Conservation (phyloP, 2,329 filamentous ascomycete genomes). For the Penicillium janthinellum region DNA sequence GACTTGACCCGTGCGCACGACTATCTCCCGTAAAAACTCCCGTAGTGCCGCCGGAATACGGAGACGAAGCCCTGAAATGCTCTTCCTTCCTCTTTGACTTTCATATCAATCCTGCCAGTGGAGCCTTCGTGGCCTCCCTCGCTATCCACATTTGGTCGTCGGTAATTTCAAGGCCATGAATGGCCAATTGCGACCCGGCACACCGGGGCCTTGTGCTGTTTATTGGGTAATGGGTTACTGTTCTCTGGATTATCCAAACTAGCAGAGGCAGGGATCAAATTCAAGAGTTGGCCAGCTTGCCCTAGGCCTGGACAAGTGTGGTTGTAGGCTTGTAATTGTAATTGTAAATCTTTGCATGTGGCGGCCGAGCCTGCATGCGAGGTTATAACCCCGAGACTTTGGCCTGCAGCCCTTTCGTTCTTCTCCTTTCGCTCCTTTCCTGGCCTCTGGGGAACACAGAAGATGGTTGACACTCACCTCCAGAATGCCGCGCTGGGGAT, state of each 20-base stretch:
- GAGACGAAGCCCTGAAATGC: not conserved
- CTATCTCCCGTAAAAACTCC: not conserved
- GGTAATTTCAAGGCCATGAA: not conserved
- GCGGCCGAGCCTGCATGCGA: not conserved
- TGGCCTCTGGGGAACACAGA: not conserved
- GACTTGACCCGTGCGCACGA: not conserved
- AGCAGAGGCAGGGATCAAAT: no score
- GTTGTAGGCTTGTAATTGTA: not conserved
- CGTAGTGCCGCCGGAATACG: not conserved
- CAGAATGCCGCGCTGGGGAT: slow-evolving; percentile 29
- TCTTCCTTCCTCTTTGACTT: no score
- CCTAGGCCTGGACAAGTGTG: not conserved
- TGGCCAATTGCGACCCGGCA: not conserved
- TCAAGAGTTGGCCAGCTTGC: no score
- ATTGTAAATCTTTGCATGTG: not conserved
- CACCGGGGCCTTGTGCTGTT: not conserved
- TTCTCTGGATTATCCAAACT: no score
- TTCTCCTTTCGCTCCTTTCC: not conserved
- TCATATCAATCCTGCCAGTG: slow-evolving; percentile 2
- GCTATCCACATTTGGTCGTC: not conserved
- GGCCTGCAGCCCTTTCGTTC: not conserved
- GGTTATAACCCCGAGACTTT: not conserved
- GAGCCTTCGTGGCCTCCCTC: not conserved
- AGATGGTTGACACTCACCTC: slow-evolving; percentile 26
- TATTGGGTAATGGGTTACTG: not conserved